These are phyloP conservation scores for Quercus lobata DNA, from an alignment of 331 rosid genomes.

Conservation along the genomic window DNA sequence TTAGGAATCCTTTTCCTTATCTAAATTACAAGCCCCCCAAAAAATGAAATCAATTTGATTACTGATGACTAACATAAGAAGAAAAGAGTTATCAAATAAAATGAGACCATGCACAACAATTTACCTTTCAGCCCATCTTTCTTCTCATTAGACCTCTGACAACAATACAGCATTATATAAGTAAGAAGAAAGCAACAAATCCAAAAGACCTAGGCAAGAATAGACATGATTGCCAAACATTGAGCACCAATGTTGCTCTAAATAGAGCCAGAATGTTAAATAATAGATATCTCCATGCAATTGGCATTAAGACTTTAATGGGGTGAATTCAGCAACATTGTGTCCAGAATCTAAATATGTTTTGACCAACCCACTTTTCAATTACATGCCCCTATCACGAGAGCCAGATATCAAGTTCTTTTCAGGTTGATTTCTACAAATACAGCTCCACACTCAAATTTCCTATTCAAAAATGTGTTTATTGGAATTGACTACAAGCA, in stretches of 20 bases:
- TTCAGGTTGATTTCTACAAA: background rate
- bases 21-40: conserved; percentile 21
- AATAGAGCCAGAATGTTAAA: background rate
- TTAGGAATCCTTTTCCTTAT: conserved; percentile 20
- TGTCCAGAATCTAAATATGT: background rate
- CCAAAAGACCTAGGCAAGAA: background rate
- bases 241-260: background rate
- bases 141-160: conserved; percentile 63
- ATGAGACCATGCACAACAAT: conserved; percentile 1
- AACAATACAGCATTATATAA: conserved; percentile 11
- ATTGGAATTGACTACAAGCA: background rate
- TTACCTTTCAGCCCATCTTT: conserved; percentile 72
- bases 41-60: background rate
- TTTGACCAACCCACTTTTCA: background rate
- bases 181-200: background rate
- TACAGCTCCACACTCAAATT: too few relatives aligned
- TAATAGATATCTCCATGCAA: background rate
- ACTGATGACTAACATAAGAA: background rate
- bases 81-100: background rate
- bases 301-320: background rate
- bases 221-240: background rate
- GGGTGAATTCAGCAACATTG: background rate
- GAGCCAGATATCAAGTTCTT: background rate
- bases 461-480: background rate
- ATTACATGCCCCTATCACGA: background rate